These are phyloP conservation scores for Cyclostephanos invisitatus DNA, from an alignment of 108 stramenopile genomes.

Conservation along the genomic window DNA sequence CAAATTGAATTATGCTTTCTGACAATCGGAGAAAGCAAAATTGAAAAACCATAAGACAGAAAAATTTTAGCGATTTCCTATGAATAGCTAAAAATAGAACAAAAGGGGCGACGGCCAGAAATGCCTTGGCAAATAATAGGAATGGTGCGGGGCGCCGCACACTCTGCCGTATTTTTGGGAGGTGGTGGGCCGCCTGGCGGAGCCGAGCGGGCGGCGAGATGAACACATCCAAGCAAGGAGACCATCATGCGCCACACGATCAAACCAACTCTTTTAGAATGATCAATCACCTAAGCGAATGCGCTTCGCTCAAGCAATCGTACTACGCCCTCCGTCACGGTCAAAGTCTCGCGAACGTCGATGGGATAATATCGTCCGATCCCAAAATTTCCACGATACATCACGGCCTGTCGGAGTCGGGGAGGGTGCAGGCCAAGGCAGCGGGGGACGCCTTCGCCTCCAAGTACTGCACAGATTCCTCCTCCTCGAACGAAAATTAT, in stretches of 20 bases:
- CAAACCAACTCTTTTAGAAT: not conserved
- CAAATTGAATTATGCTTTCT: too few relatives aligned
- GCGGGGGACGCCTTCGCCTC: conserved; percentile 61
- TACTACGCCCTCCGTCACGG: conserved; percentile 87
- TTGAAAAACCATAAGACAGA: too few relatives aligned
- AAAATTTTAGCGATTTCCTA: too few relatives aligned
- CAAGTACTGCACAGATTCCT: conserved; percentile 4
- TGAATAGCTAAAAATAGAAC: too few relatives aligned
- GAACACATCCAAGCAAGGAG: not conserved
- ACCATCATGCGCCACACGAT: too few relatives aligned
- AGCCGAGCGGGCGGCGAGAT: too few relatives aligned
- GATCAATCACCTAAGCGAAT: conserved; percentile 35
- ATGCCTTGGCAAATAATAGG: too few relatives aligned
- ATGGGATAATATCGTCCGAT: conserved; percentile 72
- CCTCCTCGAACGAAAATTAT: conserved; percentile 2
- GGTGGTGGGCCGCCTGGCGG: too few relatives aligned
- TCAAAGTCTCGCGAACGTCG: conserved; percentile 85
- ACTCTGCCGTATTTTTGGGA: too few relatives aligned
- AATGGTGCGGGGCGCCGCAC: too few relatives aligned
- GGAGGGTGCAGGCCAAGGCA: conserved; percentile 63
- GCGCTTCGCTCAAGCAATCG: conserved; percentile 18
- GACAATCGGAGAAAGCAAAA: too few relatives aligned
- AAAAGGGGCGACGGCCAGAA: too few relatives aligned
- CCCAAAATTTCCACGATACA: conserved; percentile 63
- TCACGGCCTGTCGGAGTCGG: conserved; percentile 73